Evolutionary conservation across 495 filamentous ascomycete species (phyloP).

Genomic region (Neurospora hispaniola): DNA sequence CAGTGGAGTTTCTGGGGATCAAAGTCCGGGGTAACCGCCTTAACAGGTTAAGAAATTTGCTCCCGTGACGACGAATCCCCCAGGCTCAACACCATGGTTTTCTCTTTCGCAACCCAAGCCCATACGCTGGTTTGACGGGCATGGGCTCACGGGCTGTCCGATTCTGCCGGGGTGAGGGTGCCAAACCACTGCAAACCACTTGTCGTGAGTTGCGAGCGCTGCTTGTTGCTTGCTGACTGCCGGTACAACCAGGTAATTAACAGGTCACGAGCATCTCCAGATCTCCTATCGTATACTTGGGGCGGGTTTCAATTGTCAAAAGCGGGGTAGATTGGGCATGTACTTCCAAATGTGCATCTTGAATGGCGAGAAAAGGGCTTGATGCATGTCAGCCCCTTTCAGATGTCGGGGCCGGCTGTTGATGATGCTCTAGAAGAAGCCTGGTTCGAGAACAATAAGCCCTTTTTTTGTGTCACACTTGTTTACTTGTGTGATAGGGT

Average conservation of each 20-base stretch:
- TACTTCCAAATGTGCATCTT: not conserved
- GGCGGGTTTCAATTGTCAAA: not conserved
- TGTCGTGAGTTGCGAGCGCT: not conserved
- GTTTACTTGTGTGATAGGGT: not conserved
- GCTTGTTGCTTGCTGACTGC: not conserved
- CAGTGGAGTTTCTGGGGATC: not conserved
- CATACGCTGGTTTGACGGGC: not conserved
- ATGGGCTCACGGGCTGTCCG: not conserved
- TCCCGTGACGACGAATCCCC: not conserved
- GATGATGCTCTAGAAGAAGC: not conserved
- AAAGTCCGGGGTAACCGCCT: not conserved
- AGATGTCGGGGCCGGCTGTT: not conserved
- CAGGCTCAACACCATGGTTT: not conserved
- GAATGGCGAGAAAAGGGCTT: not conserved
- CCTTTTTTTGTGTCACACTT: not conserved
- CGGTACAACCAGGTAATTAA: not conserved
- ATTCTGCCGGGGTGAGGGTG: not conserved
- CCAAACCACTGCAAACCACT: not conserved
- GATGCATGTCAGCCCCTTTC: not conserved
- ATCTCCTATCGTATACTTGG: not conserved
- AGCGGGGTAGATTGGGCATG: not conserved
- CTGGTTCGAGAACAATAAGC: not conserved
- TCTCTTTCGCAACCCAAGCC: not conserved
- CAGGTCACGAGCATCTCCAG: not conserved
- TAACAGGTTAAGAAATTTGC: not conserved